Base-by-base conservation (phyloP, 202 grass and related monocot genomes). In the Digitaria exilis region DNA sequence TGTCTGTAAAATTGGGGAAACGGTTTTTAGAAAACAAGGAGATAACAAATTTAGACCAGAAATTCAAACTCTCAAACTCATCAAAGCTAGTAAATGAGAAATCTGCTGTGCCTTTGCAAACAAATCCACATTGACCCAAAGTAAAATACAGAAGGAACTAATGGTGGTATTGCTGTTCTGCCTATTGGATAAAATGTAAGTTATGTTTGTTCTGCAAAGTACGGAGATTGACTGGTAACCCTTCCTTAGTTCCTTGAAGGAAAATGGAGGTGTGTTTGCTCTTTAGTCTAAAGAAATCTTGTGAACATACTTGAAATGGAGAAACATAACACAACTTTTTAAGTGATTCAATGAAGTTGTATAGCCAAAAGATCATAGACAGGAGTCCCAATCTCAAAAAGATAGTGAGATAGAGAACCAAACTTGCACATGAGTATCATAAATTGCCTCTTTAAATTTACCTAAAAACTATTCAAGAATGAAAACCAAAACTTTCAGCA, bases 1-100 rank as follows among this genome's bases (percentile, higher is more conserved):
- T 80, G 92, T 97, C 95, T 97, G 90, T 65, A 85, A 71, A 85
- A 84, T 43, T 35, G 19, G 21, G 42, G 26, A 73, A 58, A 50
- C 0, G 68, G 15, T 44, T 22, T 54, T 54, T 55, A 81, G 25
- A n/a, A n/a, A n/a, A 59, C 49, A 58, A 83, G n/a, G 56, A 65
- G 15, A 15, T 18, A 15, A 39, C 2, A 39, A 28, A 45, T 9
- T 17, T n/a, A 14, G 75, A 31, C 3, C 5, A 44, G 57, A 8
- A 63, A 77, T n/a, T n/a, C n/a, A n/a, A n/a, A n/a, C n/a, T n/a
- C 18, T 49, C 29, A 44, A 77, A 55, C 17, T 58, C 45, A 58
- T 32, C n/a, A 43, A 39, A 57, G 51, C 15, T 64, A n/a, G 18
- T 13, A 75, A 42, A 55, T 18, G n/a, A 6, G 15, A 37, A 52